Conservation (phyloP, 345 rosid species). For the Crucihimalaya himalaica region DNA sequence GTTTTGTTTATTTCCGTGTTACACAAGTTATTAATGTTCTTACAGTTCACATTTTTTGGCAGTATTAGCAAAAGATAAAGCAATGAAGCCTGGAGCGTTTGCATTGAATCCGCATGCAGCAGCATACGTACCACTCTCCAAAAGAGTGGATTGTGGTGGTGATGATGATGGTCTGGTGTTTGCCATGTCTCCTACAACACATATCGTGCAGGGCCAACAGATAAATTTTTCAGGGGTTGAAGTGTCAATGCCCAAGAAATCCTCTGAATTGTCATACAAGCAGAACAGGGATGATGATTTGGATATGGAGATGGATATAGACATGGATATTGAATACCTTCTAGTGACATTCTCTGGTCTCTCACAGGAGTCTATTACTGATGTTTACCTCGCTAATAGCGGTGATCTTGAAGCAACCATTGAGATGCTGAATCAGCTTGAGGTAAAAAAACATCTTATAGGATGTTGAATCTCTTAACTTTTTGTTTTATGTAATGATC, state of each 20-base stretch:
- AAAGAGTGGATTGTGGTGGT: constrained; percentile 48
- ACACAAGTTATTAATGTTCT: neutral
- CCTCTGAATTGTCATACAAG: constrained; percentile 42
- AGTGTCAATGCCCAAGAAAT: constrained; percentile 37
- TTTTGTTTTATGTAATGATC: neutral
- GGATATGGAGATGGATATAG: constrained; percentile 56
- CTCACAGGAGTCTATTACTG: constrained; percentile 75
- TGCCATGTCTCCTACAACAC: constrained; percentile 25
- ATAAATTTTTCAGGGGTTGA: constrained; percentile 34
- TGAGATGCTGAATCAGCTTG: constrained; percentile 88
- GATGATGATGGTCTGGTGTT: constrained; percentile 39
- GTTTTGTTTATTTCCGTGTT: neutral
- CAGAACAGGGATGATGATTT: constrained; percentile 62
- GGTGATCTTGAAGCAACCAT: constrained; percentile 72
- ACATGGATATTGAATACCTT: constrained; percentile 73
- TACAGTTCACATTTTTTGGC: neutral
- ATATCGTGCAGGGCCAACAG: constrained; percentile 13
- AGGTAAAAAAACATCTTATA: constrained; percentile 46
- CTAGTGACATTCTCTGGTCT: constrained; percentile 68
- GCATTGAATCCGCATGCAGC: constrained; percentile 85
- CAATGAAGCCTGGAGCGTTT: constrained; percentile 68
- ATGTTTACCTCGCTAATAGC: constrained; percentile 67
- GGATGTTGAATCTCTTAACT: neutral
- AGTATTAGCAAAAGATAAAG: constrained; percentile 32
- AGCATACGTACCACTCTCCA: constrained; percentile 69